These are phyloP conservation scores for Pyronema domesticum DNA, from an alignment of 495 filamentous ascomycete species.

Conservation along the genomic window DNA sequence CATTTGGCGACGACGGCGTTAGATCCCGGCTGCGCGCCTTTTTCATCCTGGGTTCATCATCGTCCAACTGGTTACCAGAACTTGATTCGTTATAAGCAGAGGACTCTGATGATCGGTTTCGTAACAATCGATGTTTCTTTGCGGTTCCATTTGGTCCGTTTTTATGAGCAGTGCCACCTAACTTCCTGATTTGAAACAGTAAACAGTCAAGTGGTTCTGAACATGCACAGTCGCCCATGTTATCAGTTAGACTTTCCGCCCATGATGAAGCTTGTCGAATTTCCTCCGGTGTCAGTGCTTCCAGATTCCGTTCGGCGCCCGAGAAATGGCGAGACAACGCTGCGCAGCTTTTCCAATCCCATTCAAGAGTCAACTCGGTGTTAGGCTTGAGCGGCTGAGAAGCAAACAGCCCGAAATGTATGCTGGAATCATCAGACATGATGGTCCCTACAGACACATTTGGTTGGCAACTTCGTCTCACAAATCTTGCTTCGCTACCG, in stretches of 20 bases:
- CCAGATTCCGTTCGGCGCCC: constrained; percentile 26
- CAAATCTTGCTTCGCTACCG: constrained; percentile 67
- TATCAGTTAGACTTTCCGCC: constrained; percentile 8
- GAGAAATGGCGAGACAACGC: constrained; percentile 25
- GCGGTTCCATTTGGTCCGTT: constrained; percentile 14
- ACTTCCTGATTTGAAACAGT: constrained; percentile 10
- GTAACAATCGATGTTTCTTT: constrained; percentile 9
- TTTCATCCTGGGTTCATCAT: constrained; percentile 20
- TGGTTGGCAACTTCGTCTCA: constrained; percentile 71
- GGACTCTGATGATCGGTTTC: constrained; percentile 15
- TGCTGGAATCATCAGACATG: constrained; percentile 52
- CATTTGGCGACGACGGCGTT: constrained; percentile 15
- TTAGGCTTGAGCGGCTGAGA: constrained; percentile 45
- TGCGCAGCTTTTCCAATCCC: constrained; percentile 36
- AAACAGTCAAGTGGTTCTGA: constrained; percentile 13
- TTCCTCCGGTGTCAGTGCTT: constrained; percentile 27
- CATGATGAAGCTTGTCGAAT: constrained; percentile 30
- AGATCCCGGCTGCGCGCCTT: constrained; percentile 21
- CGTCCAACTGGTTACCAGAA: constrained; percentile 21
- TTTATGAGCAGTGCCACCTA: neutral
- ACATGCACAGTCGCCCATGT: constrained; percentile 23
- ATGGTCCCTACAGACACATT: constrained; percentile 69
- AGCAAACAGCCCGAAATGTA: constrained; percentile 77
- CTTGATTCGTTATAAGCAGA: constrained; percentile 10
- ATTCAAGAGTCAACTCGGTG: constrained; percentile 47